Conservation (phyloP, 768 basidiomycete genomes). For the Mycena metata region DNA sequence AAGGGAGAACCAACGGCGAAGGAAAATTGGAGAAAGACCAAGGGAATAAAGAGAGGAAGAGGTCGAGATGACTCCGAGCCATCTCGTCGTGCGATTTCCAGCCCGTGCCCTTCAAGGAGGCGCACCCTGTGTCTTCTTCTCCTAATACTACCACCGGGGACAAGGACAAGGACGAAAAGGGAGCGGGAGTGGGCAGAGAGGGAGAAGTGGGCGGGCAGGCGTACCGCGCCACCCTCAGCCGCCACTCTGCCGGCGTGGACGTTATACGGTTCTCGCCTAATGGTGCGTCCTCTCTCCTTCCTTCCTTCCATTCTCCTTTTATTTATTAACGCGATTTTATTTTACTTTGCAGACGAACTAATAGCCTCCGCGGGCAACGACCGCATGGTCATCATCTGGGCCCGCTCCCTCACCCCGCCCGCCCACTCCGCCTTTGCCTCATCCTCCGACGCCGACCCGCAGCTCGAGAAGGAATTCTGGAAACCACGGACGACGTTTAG, state of each 20-base stretch:
- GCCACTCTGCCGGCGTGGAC: slow-evolving; percentile 96
- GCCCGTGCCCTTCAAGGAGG: slow-evolving; percentile 83
- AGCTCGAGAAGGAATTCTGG: slow-evolving; percentile 97
- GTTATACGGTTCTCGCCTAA: slow-evolving; percentile 97
- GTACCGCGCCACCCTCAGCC: slow-evolving; percentile 92
- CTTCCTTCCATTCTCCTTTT: slow-evolving; percentile 4
- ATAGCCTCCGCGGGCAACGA: slow-evolving; percentile 99
- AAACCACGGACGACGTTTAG: slow-evolving; percentile 87
- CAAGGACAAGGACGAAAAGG: too few species aligned
- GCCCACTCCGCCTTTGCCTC: slow-evolving; percentile 77
- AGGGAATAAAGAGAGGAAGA: too few species aligned
- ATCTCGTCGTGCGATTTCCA: slow-evolving; percentile 99
- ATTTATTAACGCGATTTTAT: background rate
- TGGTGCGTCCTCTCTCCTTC: slow-evolving; percentile 63
- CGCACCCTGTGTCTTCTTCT: slow-evolving; percentile 68
- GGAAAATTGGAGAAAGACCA: too few species aligned
- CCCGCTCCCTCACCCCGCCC: slow-evolving; percentile 80
- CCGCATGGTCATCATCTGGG: slow-evolving; percentile 98
- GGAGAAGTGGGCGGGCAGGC: slow-evolving; percentile 70
- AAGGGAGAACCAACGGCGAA: too few species aligned
- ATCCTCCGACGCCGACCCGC: slow-evolving; percentile 83
- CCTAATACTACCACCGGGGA: too few species aligned
- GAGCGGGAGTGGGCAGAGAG: too few species aligned
- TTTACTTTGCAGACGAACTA: slow-evolving; percentile 89
- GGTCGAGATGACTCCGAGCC: slow-evolving; percentile 92